Evolutionary conservation across 352 stramenopile species (phyloP).

Genomic region (Phytophthora colocasiae): DNA sequence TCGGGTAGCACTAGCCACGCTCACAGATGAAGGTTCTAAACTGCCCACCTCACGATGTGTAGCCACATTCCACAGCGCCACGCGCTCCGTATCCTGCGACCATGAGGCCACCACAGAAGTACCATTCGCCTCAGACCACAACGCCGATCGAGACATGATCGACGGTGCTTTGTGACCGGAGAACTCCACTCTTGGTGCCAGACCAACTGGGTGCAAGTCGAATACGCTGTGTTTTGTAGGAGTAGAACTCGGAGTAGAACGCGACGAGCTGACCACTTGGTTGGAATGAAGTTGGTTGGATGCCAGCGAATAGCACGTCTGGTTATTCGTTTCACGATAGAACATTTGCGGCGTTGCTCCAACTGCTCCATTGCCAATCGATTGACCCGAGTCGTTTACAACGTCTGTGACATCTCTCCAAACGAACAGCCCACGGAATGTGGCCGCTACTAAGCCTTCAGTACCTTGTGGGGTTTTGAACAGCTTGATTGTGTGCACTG

Average conservation of each 20-base stretch:
- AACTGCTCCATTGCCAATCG: slow-evolving; percentile 11
- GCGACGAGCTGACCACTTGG: slow-evolving; percentile 51
- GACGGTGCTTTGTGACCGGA: slow-evolving; percentile 50
- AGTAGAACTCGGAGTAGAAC: slow-evolving; percentile 43
- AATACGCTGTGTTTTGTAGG: slow-evolving; percentile 57
- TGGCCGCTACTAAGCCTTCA: slow-evolving; percentile 51
- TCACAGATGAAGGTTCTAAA: slow-evolving; percentile 6
- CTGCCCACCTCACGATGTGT: slow-evolving; percentile 24
- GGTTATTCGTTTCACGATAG: slow-evolving; percentile 26
- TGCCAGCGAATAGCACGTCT: slow-evolving; percentile 46
- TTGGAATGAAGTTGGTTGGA: slow-evolving; percentile 34
- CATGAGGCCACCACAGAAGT: slow-evolving; percentile 36
- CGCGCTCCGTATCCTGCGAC: slow-evolving; percentile 34
- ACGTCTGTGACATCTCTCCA: slow-evolving; percentile 40
- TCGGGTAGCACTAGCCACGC: slow-evolving; percentile 13
- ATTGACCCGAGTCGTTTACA: background rate
- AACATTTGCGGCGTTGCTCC: slow-evolving; percentile 13
- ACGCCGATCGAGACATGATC: slow-evolving; percentile 52
- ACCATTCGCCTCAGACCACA: slow-evolving; percentile 49
- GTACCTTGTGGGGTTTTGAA: slow-evolving; percentile 34
- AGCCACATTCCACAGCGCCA: slow-evolving; percentile 36
- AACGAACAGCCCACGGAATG: slow-evolving; percentile 50
- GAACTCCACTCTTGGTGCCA: slow-evolving; percentile 34
- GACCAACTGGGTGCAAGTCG: slow-evolving; percentile 31
- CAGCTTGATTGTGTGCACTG: slow-evolving; percentile 59